Percentiles rank a stretch among this genome's conserved stretches.
These are phyloP conservation scores for Xylaria cubensis DNA, from an alignment of 495 filamentous ascomycete species.

Conservation along the genomic window DNA sequence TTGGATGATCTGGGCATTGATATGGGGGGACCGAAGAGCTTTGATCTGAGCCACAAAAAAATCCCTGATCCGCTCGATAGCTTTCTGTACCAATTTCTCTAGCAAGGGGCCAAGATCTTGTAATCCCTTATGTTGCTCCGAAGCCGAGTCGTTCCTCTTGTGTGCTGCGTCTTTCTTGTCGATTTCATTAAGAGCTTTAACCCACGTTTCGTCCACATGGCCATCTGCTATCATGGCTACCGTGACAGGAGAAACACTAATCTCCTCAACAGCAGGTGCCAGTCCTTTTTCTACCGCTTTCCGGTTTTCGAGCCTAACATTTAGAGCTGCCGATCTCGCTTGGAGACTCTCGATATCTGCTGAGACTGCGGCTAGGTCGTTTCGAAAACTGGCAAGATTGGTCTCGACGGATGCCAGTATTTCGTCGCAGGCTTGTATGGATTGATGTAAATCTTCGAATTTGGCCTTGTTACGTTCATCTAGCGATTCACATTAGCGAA, in stretches of 20 bases:
- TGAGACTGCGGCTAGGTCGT: constrained; percentile 88
- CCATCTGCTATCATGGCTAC: constrained; percentile 86
- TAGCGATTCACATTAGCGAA: constrained; percentile 43
- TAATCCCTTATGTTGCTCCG: constrained; percentile 71
- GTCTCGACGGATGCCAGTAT: constrained; percentile 91
- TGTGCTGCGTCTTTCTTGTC: constrained; percentile 77
- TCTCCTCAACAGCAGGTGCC: constrained; percentile 89
- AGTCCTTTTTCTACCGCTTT: constrained; percentile 87
- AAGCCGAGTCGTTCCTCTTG: constrained; percentile 66
- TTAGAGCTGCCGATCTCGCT: constrained; percentile 80
- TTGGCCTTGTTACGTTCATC: constrained; percentile 86
- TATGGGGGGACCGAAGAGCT: constrained; percentile 87
- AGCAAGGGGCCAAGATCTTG: constrained; percentile 86
- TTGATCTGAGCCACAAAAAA: constrained; percentile 94
- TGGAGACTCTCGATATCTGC: constrained; percentile 95
- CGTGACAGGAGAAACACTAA: constrained; percentile 81
- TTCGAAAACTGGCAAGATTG: constrained; percentile 90
- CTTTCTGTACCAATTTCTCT: constrained; percentile 84
- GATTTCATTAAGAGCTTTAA: constrained; percentile 82
- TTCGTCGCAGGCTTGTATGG: constrained; percentile 89
- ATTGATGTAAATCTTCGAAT: constrained; percentile 89
- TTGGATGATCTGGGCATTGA: constrained; percentile 95
- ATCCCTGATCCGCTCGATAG: constrained; percentile 91
- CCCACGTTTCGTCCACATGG: constrained; percentile 88
- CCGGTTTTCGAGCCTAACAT: constrained; percentile 86